Conservation (phyloP, 768 basidiomycete species). For the Thelephora ganbajun region DNA sequence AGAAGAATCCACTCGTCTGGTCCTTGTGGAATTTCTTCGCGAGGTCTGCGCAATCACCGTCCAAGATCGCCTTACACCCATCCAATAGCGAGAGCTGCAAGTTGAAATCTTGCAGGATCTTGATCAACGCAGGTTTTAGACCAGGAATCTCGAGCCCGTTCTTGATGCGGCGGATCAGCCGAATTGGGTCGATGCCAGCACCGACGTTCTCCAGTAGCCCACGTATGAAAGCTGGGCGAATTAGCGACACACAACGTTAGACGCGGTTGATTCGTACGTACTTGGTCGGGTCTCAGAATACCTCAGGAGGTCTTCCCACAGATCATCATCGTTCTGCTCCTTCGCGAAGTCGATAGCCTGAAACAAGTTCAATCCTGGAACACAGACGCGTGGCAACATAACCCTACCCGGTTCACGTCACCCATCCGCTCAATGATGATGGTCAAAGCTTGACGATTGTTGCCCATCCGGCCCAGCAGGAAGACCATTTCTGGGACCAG, state of each 20-base stretch:
- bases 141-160: constrained; percentile 89
- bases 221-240: constrained; percentile 69
- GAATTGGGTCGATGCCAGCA: constrained; percentile 88
- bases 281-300: constrained; percentile 92
- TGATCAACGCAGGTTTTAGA: constrained; percentile 85
- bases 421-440: constrained; percentile 90
- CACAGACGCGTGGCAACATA: neutral
- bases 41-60: constrained; percentile 69
- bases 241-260: constrained; percentile 1
- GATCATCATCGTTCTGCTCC: constrained; percentile 89
- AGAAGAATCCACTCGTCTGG: constrained; percentile 77
- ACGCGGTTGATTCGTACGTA: constrained; percentile 14
- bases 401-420: constrained; percentile 72
- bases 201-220: constrained; percentile 93
- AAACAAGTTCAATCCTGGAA: neutral
- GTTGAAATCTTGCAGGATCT: constrained; percentile 90
- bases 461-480: constrained; percentile 92
- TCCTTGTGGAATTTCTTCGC: constrained; percentile 53
- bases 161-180: constrained; percentile 87
- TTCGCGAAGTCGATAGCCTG: constrained; percentile 98
- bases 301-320: constrained; percentile 92
- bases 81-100: constrained; percentile 86
- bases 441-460: constrained; percentile 92
- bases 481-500: constrained; percentile 96
- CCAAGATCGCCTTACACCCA: constrained; percentile 23